Evolutionary conservation across 805 yeast genomes (phyloP).

Genomic region (Candida taoyuanica): DNA sequence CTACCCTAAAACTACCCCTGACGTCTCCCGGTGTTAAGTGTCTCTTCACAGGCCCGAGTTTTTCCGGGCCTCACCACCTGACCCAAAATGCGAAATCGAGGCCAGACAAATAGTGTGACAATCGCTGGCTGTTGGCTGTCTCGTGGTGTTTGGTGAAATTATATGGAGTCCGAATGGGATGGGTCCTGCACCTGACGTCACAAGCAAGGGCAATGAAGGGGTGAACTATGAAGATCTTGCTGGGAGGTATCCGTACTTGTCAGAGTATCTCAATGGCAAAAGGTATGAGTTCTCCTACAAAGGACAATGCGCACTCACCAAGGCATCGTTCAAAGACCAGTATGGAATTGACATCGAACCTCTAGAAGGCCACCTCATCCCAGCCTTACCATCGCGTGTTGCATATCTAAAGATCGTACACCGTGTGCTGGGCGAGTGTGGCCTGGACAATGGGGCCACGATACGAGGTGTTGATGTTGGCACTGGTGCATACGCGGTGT

Average conservation of each 20-base stretch:
- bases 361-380: slow-evolving; percentile 14
- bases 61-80: too few species aligned
- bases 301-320: slow-evolving; percentile 19
- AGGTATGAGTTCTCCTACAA: slow-evolving; percentile 7
- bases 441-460: neutral
- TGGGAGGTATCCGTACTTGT: slow-evolving; percentile 2
- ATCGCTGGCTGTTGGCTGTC: too few species aligned
- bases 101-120: too few species aligned
- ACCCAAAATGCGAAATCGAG: too few species aligned
- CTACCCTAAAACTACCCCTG: too few species aligned
- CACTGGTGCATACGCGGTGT: slow-evolving; percentile 45
- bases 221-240: slow-evolving; percentile 3
- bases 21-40: too few species aligned
- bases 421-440: slow-evolving; percentile 12
- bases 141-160: neutral
- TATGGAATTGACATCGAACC: slow-evolving; percentile 8
- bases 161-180: too few species aligned
- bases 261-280: neutral
- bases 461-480: slow-evolving; percentile 42
- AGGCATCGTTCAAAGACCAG: slow-evolving; percentile 11
- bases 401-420: slow-evolving; percentile 11
- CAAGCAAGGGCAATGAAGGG: neutral
- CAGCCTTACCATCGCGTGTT: slow-evolving; percentile 18
- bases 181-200: neutral
- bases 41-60: too few species aligned